Conservation (phyloP, 768 basidiomycete genomes). For the Trametes punicea region DNA sequence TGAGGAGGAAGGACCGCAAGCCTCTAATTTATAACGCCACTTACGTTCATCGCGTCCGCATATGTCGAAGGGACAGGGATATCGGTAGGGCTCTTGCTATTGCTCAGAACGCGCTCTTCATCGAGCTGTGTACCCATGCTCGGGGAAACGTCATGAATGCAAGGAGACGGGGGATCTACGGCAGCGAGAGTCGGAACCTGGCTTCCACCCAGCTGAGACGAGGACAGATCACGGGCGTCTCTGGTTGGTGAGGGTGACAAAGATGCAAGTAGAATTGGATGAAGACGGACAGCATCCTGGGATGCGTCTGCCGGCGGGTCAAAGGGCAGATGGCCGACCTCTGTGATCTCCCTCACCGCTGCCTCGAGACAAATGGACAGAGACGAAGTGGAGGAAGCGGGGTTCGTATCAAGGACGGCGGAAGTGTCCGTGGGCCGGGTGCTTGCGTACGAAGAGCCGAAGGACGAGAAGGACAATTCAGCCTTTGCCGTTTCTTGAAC, state of each 20-base stretch:
- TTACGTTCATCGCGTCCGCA: constrained; percentile 26
- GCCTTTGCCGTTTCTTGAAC: neutral
- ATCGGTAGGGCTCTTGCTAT: neutral
- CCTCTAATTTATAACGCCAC: neutral
- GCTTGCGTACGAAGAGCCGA: constrained; percentile 16
- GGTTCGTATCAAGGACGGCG: neutral
- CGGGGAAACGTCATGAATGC: neutral
- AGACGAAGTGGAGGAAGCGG: neutral
- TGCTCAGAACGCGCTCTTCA: neutral
- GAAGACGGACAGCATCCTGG: neutral
- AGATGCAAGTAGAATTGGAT: neutral
- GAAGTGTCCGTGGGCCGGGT: neutral
- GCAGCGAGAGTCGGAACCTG: neutral
- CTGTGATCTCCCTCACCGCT: neutral
- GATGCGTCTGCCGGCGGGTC: neutral
- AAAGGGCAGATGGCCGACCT: neutral
- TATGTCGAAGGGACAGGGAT: constrained; percentile 23
- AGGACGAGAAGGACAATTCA: constrained; percentile 8
- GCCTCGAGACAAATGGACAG: neutral
- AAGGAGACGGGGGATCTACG: neutral
- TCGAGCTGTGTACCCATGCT: neutral
- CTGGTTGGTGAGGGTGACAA: neutral
- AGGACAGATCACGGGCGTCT: no score
- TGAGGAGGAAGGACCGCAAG: neutral
- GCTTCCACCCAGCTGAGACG: no score